Base-by-base conservation (phyloP, 2,329 filamentous ascomycete species). In the Venturia asperata region DNA sequence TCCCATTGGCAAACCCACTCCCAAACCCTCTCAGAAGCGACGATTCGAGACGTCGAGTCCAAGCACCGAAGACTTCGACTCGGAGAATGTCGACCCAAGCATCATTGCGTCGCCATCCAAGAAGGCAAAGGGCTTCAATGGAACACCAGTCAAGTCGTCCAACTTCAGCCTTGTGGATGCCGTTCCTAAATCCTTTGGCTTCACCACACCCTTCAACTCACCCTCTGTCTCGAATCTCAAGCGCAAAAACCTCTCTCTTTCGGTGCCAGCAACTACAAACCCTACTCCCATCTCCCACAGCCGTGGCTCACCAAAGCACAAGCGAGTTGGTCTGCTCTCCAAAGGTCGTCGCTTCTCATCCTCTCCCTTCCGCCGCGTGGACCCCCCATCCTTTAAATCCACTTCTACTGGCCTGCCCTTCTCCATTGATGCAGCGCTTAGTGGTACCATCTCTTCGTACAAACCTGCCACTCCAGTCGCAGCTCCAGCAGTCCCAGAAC, bases 361-460 rank as follows among this genome's bases (percentile, higher is more conserved):
- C n/a, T 81, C 84, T 6, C 80, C 82, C 17, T 86, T 87, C 74
- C 80, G 83, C 56, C 89, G 91, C 60, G 80, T 92, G 64, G 88
- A 93, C 69, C 87, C 89, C 0, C 87, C 89, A 1, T 77, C 83
- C 17, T 87, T 87, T 73, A 76, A 77, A 62, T 77, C 78, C 67
- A 77, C 80, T 7, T 78, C 67, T 49, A 73, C 75, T 10, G 71
- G 71, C 5, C 74, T 88, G 3, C 90, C 91, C 0, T 95, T 96
- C 77, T 92, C 89, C 64, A 86, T 96, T 67, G 89, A 94, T 73
- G 89, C 90, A 30, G 92, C 91, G 3, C 84, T 95, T 68, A 89
- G 85, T 74, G 89, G 89, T 62, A 91, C 89, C 37, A 85, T 92
- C 64, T 79, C 87, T 6, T 81, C 81, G 67, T 88, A 87, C 74